Base-by-base conservation (phyloP, 106 monocot species). In the Alisma plantagoaquatica region DNA sequence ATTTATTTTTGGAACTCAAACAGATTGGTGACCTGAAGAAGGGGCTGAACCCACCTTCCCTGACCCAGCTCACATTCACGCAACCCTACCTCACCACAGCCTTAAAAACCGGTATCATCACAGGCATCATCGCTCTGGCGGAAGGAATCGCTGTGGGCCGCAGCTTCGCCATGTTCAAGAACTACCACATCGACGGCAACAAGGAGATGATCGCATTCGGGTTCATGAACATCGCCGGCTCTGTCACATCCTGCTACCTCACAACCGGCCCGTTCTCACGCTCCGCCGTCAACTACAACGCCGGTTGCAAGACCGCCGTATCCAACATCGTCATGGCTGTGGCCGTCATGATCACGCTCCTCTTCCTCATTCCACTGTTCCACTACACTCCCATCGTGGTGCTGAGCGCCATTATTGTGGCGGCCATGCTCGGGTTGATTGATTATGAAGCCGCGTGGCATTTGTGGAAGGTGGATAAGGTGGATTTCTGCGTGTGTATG, bases 341-440 rank as follows among this genome's bases (percentile, higher is more conserved):
- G 10, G 73, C 83, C 0, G 86, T 94, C 56, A 87, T 87, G 93
- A 59, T 94, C 64, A 82, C 82, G 0, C 67, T 94, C 20, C 51
- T 94, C 11, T 84, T 94, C 64, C 41, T 94, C 21, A 86, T 87
- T 0, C 93, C 93, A 7, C 60, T 94, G 20, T 94, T 94, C 65
- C 69, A 87, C 70, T 94, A 83, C 74, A 94, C 93, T 23, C 93
- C 93, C 31, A 69, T 94, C 19, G 93, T 87, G 2, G 93, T 82
- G 23, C 77, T 94, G 22, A 77, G 83, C 24, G 56, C 93, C 42
- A 94, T 94, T 58, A 94, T 94, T 63, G 68, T 94, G 9, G 61
- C 82, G 3, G 93, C 93, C 44, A 87, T 94, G 83, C 56, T 94
- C 8, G 83, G 93, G 43, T 61, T 94, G 6, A 83, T 94, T 29